These are phyloP conservation scores for Puccinia coronata DNA, from an alignment of 1,284 basidiomycete species.

Conservation along the genomic window DNA sequence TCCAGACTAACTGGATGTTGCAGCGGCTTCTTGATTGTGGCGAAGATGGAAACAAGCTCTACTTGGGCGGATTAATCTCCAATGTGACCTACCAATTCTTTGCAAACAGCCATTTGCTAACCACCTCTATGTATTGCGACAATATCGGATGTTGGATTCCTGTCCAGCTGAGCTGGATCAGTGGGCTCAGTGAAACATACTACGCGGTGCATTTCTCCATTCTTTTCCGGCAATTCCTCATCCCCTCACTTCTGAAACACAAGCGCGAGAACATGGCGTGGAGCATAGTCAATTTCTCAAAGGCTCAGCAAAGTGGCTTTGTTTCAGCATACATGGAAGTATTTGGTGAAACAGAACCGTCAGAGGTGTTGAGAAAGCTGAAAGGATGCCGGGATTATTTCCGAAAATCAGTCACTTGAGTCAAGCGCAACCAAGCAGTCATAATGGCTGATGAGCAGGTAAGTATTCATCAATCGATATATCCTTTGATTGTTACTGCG, in stretches of 20 bases:
- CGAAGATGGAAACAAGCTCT: slow-evolving; percentile 3
- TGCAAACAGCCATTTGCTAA: not conserved
- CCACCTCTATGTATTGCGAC: slow-evolving; percentile 22
- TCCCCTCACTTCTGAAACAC: not conserved
- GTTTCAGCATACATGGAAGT: slow-evolving; percentile 16
- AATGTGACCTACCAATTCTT: slow-evolving; percentile 13
- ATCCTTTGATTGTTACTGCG: not conserved
- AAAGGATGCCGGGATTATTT: not conserved
- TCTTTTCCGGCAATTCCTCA: too few species aligned
- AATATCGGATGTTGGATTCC: slow-evolving; percentile 5
- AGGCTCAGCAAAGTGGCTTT: not conserved
- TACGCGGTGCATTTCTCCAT: not conserved
- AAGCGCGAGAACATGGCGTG: not conserved
- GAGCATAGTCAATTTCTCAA: slow-evolving; percentile 9
- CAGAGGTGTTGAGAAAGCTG: too few species aligned
- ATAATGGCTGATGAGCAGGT: not conserved
- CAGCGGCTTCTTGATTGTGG: not conserved
- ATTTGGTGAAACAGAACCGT: not conserved
- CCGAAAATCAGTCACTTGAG: not conserved
- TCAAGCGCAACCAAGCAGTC: too few species aligned
- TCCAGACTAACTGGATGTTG: not conserved
- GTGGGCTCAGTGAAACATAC: too few species aligned
- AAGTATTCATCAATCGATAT: not conserved
- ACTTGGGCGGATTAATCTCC: not conserved
- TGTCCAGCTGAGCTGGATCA: slow-evolving; percentile 18